Evolutionary conservation across 2,329 filamentous ascomycete species (phyloP).

Genomic region (Hypoxylon sp.): DNA sequence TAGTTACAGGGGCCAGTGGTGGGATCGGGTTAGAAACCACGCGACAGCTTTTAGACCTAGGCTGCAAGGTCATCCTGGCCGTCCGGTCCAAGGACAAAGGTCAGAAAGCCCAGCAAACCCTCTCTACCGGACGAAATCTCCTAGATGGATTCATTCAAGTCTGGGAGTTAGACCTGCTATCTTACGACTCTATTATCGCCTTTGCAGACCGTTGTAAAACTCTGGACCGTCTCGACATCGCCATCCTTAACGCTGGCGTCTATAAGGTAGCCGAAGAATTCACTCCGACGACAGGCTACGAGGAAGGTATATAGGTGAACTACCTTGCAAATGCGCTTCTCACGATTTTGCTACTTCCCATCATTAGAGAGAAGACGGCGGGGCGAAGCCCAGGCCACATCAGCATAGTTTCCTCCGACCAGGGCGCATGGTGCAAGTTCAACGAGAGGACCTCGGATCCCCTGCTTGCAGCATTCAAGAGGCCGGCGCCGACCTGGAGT

Average conservation of each 20-base stretch:
- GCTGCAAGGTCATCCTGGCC: conserved; percentile 47
- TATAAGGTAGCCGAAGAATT: conserved; percentile 28
- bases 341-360: conserved; percentile 55
- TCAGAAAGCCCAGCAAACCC: not conserved
- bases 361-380: conserved; percentile 46
- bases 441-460: conserved; percentile 1
- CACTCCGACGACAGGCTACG: conserved; percentile 44
- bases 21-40: conserved; percentile 48
- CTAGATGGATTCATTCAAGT: conserved; percentile 46
- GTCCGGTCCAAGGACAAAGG: conserved; percentile 46
- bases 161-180: conserved; percentile 53
- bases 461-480: conserved; percentile 9
- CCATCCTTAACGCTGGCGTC: conserved; percentile 48
- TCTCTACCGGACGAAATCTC: not conserved
- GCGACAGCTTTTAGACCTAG: conserved; percentile 44
- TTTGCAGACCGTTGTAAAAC: conserved; percentile 47
- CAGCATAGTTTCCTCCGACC: conserved; percentile 35
- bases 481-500: conserved; percentile 5
- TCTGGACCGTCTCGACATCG: conserved; percentile 50
- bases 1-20: conserved; percentile 47
- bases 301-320: conserved; percentile 58
- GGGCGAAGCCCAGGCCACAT: conserved; percentile 7
- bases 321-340: conserved; percentile 60
- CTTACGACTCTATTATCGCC: conserved; percentile 50
- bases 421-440: conserved; percentile 28